Base-by-base conservation (phyloP, 805 yeast species). In the Pichia membranifaciens region DNA sequence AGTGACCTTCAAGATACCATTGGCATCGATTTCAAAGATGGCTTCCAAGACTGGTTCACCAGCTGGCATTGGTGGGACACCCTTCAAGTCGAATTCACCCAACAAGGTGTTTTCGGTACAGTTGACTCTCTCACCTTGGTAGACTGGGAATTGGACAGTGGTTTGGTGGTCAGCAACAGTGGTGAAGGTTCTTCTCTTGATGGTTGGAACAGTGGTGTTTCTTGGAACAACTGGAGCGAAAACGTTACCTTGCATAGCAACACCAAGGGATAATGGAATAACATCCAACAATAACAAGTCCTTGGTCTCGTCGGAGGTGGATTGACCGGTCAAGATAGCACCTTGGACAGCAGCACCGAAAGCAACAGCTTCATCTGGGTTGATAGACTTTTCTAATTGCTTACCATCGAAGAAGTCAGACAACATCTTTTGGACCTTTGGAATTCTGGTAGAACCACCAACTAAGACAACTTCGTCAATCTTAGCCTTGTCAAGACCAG, bases 291-390 rank as follows among this genome's bases (percentile, higher is more conserved):
- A 82, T 64, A 91, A 83, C 71, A 90, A 81, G 76, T 88, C 96
- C 76, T 90, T 88, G 71, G 96, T 89, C 73, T 88, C 95, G 55
- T 84, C 93, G 59, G 86, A 81, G 57, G 88, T 83, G 54, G 87
- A 89, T 58, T 78, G 81, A 77, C 96, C 96, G 61, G 96, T 86
- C 74, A 90, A 81, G 76, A 91, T 87, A 69, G 97, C 97, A 78
- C 96, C 98, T 79, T 90, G 97, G 65, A 90, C 97, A 66, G 98
- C 97, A 66, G 98, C 98, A 84, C 97, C 97, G 80, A 88, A 88
- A 66, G 96, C 97, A 72, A 89, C 97, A 68, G 97, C 97, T 80
- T 89, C 97, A 78, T 89, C 97, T 60, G 97, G 97, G 89, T 89
- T 89, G 74, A 89, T 90, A 59, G 95, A 84, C 78, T 87, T 90